Percentiles rank a stretch among this genome's conserved stretches.
Conservation (phyloP, 345 rosid genomes). For the Melaleuca quinquenervia region DNA sequence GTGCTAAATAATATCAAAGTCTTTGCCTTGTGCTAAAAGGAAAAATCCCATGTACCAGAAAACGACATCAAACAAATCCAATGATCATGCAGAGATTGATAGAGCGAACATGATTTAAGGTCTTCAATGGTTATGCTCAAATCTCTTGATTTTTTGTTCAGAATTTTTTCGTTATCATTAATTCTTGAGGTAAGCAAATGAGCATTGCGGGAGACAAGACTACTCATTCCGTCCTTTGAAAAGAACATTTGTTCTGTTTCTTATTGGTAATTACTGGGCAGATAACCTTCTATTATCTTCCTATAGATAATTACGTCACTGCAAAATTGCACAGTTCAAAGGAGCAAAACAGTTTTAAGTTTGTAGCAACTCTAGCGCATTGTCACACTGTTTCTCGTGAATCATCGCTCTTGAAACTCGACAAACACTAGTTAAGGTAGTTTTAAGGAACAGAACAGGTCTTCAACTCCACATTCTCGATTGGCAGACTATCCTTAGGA, state of each 20-base stretch:
- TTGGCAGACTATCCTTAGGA: conserved; percentile 47
- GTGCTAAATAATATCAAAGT: not conserved
- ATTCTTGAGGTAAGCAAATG: not conserved
- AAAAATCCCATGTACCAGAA: not conserved
- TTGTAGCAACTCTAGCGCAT: no score
- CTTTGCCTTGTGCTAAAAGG: not conserved
- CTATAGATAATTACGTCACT: not conserved
- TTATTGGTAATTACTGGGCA: not conserved
- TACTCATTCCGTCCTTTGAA: not conserved
- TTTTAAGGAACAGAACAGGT: conserved; percentile 17
- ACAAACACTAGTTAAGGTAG: not conserved
- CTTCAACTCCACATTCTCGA: conserved; percentile 37
- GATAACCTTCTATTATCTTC: not conserved
- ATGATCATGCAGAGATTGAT: not conserved
- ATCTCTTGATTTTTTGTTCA: not conserved
- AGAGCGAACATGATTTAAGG: not conserved
- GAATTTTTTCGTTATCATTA: not conserved
- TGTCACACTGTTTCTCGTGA: not conserved
- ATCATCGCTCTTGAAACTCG: not conserved
- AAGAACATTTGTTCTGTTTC: not conserved
- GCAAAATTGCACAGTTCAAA: not conserved
- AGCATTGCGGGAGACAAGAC: not conserved
- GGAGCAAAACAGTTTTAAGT: not conserved
- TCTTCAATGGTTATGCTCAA: not conserved
- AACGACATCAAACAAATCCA: not conserved